Base-by-base conservation (phyloP, 2,329 filamentous ascomycete species). In the Blastomyces silverae region DNA sequence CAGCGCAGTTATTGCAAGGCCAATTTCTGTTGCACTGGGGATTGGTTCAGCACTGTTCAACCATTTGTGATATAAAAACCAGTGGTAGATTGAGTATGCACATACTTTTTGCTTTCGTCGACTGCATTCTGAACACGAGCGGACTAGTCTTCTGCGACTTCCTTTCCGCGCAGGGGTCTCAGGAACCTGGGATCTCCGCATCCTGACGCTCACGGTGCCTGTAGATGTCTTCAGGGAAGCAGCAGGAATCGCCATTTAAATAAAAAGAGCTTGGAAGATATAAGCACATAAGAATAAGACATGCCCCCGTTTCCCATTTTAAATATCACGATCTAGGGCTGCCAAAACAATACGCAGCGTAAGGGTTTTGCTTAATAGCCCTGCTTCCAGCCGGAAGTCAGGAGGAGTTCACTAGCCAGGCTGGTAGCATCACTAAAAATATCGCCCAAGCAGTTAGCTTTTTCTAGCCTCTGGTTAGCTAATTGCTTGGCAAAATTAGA, bases 1-100 rank as follows among this genome's bases (percentile, higher is more conserved):
- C 59, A 10, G 59, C 59, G n/a, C 59, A 61, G 44, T 61, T 61
- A n/a, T 61, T 61, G 28, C 59, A 61, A 22, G 59, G 59, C 59
- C 59, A 61, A 34, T 61, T 44, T 50, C 59, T 48, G 50, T 61
- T 61, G 22, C 59, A 61, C 59, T 61, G 59, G 25, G 44, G 25
- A 22, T 61, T 61, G 20, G 59, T 61, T 61, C 25, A 61, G 59
- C 17, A 17, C 25, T 37, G 31, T 61, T 50, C n/a, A 17, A 10
- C 5, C 5, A 61, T 20, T 28, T 44, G 37, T 28, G 20, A 61
- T 50, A 44, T 22, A 50, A 28, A 61, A 44, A 22, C 10, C 3
- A 4, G 22, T 15, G 2, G 37, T 25, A 31, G 25, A 17, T 15
- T 42, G 56, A 58, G 46, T 48, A 25, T 44, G 42, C 15, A 61